Conservation (phyloP, 1,139 yeast species). For the Schwanniomyces etchellsii region DNA sequence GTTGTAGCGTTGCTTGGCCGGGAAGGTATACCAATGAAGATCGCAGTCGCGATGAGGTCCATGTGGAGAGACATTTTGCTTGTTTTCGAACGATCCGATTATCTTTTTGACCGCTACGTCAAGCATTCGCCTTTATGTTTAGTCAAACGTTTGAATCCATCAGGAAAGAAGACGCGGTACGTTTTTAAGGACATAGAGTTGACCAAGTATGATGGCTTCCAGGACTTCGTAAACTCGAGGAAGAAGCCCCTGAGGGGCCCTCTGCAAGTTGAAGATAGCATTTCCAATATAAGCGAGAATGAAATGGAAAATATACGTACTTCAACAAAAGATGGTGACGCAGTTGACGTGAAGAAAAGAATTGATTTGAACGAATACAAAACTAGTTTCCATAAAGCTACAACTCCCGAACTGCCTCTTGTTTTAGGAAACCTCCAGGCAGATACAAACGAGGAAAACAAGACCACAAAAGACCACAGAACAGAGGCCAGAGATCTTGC, state of each 20-base stretch:
- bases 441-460: not conserved
- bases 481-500: not conserved
- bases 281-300: not conserved
- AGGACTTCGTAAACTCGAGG: conserved; percentile 8
- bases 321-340: not conserved
- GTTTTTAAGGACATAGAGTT: conserved; percentile 11
- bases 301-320: not conserved
- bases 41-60: no score
- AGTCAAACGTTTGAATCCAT: conserved; percentile 7
- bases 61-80: not conserved
- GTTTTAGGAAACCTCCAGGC: no score
- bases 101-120: conserved; percentile 17
- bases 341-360: not conserved
- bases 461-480: not conserved
- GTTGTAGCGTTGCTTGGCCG: no score
- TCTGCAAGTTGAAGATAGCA: not conserved
- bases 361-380: not conserved
- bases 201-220: conserved; percentile 13
- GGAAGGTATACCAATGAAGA: no score
- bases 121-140: conserved; percentile 16
- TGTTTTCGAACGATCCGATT: conserved; percentile 10
- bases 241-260: not conserved
- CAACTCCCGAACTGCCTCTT: no score
- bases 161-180: conserved; percentile 6
- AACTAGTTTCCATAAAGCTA: no score